These are phyloP conservation scores for Auricularia sp. DNA, from an alignment of 768 basidiomycete genomes.

Conservation along the genomic window DNA sequence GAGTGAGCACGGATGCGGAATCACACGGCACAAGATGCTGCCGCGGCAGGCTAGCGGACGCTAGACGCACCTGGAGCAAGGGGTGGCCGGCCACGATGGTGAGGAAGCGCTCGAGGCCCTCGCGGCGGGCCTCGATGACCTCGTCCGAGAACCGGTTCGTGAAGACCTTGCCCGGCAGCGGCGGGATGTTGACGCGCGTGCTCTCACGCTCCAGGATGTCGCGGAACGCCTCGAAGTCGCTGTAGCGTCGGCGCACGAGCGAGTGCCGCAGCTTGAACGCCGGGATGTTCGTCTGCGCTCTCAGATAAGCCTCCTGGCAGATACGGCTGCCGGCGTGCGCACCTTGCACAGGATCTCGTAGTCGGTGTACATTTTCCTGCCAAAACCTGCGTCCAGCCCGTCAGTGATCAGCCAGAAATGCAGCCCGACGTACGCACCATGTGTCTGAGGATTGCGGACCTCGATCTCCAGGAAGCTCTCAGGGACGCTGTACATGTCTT, in stretches of 20 bases:
- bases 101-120: conserved; percentile 90
- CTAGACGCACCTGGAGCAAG: conserved; percentile 66
- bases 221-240: conserved; percentile 92
- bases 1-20: conserved; percentile 5
- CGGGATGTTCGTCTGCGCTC: conserved; percentile 85
- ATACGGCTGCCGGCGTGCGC: conserved; percentile 10
- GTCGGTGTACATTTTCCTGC: conserved; percentile 98
- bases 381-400: conserved; percentile 52
- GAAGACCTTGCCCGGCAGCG: conserved; percentile 96
- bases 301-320: background rate
- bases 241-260: conserved; percentile 77
- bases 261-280: conserved; percentile 97
- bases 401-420: background rate
- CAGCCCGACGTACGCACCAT: conserved; percentile 45
- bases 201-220: conserved; percentile 96
- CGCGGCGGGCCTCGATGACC: conserved; percentile 83
- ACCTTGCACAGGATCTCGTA: conserved; percentile 98
- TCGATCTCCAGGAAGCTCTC: conserved; percentile 98
- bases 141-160: conserved; percentile 97
- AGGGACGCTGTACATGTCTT: conserved; percentile 97
- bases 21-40: background rate
- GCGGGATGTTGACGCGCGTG: conserved; percentile 94
- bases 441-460: conserved; percentile 92
- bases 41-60: background rate
- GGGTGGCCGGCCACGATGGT: conserved; percentile 97